Conservation (phyloP, 345 rosid genomes). For the Laguncularia racemosa region DNA sequence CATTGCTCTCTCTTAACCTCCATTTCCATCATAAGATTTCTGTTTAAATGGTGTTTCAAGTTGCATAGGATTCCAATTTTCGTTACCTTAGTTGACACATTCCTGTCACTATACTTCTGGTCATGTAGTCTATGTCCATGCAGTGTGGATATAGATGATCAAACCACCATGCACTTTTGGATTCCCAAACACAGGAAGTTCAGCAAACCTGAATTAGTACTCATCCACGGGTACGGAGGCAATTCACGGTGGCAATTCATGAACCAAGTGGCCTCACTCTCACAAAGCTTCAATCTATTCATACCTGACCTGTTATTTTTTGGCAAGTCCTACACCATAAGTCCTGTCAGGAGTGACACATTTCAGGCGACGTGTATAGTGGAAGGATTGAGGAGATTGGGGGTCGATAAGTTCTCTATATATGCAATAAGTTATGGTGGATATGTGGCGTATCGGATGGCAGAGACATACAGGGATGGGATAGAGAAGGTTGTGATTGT, state of each 20-base stretch:
- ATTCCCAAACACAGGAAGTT: constrained; percentile 35
- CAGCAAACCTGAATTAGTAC: constrained; percentile 34
- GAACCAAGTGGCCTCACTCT: constrained; percentile 39
- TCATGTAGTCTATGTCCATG: constrained; percentile 46
- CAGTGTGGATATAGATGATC: constrained; percentile 46
- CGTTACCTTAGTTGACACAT: constrained; percentile 24
- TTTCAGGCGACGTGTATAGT: constrained; percentile 55
- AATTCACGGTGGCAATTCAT: constrained; percentile 65
- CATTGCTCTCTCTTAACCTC: no score
- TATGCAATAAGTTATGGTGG: constrained; percentile 79
- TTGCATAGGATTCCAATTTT: constrained; percentile 19
- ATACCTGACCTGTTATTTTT: constrained; percentile 72
- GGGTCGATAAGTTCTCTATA: constrained; percentile 34
- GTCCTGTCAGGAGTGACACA: constrained; percentile 31
- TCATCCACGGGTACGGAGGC: constrained; percentile 75
- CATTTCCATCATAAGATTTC: no score
- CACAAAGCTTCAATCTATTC: constrained; percentile 41
- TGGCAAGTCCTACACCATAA: constrained; percentile 36
- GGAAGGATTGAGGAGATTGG: constrained; percentile 47
- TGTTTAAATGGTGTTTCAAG: no score
- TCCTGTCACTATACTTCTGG: constrained; percentile 37
- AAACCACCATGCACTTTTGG: constrained; percentile 66
- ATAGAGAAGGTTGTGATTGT: constrained; percentile 65
- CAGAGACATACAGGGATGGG: constrained; percentile 37
- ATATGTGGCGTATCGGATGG: constrained; percentile 66